A percentile compares a stretch with the other conserved stretches of the same genome.
phyloP scores from a whole-genome alignment of 306 rosid genomes.

The Cicer chorassanicum region DNA sequence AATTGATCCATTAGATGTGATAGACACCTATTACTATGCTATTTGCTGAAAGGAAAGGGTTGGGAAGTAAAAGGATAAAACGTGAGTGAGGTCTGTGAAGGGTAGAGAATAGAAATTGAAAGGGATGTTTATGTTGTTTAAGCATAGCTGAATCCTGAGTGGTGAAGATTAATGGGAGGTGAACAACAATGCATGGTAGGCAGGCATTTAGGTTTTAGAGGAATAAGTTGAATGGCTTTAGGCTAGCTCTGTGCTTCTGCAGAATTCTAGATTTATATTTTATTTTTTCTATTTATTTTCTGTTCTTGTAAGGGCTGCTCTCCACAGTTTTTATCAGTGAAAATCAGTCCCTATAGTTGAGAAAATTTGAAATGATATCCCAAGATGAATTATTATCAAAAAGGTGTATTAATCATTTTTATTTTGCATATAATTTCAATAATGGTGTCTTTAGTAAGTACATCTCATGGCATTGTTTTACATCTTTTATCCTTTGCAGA shows the following conservation, averaged over 20 bases:
- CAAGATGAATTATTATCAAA: slow-evolving; percentile 25
- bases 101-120: not conserved
- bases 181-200: slow-evolving; percentile 8
- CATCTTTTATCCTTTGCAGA: slow-evolving; percentile 55
- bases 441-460: slow-evolving; percentile 31
- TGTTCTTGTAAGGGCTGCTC: slow-evolving; percentile 5
- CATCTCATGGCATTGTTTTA: slow-evolving; percentile 33
- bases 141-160: not conserved
- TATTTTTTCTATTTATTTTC: slow-evolving; percentile 28
- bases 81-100: not conserved
- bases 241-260: slow-evolving; percentile 11
- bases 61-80: slow-evolving; percentile 18
- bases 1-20: not conserved
- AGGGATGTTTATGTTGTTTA: not conserved
- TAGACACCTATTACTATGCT: not conserved
- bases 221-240: slow-evolving; percentile 19
- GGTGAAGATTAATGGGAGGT: slow-evolving; percentile 1
- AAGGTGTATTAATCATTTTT: slow-evolving; percentile 10
- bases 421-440: slow-evolving; percentile 37
- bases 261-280: not conserved
- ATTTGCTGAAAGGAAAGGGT: slow-evolving; percentile 21
- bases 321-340: slow-evolving; percentile 1
- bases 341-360: slow-evolving; percentile 12
- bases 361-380: slow-evolving; percentile 34
- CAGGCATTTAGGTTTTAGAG: slow-evolving; percentile 20